Base-by-base conservation (phyloP, 1,139 yeast genomes). In the Yamadazyma epiphylla region DNA sequence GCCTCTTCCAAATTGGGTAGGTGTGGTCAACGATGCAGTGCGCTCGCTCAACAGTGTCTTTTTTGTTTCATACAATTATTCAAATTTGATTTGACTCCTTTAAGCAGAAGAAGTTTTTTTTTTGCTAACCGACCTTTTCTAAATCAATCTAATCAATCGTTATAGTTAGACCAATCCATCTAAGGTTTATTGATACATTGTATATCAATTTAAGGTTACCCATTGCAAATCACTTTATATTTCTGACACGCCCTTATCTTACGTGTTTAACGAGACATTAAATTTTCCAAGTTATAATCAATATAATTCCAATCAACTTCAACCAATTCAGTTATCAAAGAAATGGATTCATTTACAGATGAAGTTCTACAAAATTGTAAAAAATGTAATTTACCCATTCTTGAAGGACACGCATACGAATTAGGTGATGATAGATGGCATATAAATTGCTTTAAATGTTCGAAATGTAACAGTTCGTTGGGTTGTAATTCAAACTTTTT, bases 341-440 rank as follows among this genome's bases (percentile, higher is more conserved):
- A 17, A 10, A 7, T 10, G 7, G 20, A 17, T 17, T 10, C 10
- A 10, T 17, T 7, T 10, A 17, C 9, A 7, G 20, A 17, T 7
- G 20, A 17, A 7, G 20, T 17, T 7, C 9, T 53, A 23, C 68
- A 61, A 39, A 44, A 57, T 15, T 68, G 74, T 41, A 68, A 68
- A 38, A 64, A 64, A 42, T 68, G 74, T 43, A 50, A 53, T 37
- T 45, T 49, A 25, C 58, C 77, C 22, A 81, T 83, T 27, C 64
- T 67, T 13, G 86, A 80, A 41, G 91, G 89, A 14, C 91, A 83
- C 45, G 91, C 91, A 5, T 83, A 82, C 48, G 91, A 83, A 49
- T 55, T 82, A 33, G 95, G 96, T 15, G 94, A 85, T 30, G 91
- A 87, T 53, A 76, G 95, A 44, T 91, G 98, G 98, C 98, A 91